Percentiles rank a stretch among this genome's conserved stretches.
phyloP scores from a whole-genome alignment of 2,329 filamentous ascomycete species.

The Emmonsiellopsis sp. region DNA sequence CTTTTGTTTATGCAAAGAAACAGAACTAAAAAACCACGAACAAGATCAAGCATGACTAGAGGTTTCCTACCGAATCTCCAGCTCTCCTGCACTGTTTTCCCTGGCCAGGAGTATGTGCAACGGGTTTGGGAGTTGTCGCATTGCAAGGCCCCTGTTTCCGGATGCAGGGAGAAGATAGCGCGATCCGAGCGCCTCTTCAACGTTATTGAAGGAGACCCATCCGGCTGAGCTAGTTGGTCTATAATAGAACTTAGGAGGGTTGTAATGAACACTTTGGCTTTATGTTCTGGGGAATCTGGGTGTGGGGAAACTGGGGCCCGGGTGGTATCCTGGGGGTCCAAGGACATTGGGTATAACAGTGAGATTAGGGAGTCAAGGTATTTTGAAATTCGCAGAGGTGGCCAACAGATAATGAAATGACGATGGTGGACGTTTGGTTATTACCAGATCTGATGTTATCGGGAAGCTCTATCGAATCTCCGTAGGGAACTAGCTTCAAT shows the following conservation, averaged over 20 bases:
- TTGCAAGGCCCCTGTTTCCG: conserved; percentile 21
- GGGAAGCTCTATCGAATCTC: too few species aligned
- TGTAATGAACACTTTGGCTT: conserved; percentile 23
- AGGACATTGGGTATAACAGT: not conserved
- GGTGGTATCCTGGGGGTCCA: not conserved
- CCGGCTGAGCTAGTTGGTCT: conserved; percentile 16
- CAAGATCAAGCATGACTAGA: not conserved
- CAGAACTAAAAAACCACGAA: not conserved
- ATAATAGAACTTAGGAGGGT: conserved; percentile 17
- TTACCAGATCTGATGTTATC: too few species aligned
- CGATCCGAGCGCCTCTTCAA: conserved; percentile 18
- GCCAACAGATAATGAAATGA: too few species aligned
- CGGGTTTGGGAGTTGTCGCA: conserved; percentile 7
- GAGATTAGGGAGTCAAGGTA: too few species aligned
- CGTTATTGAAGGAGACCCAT: conserved; percentile 18
- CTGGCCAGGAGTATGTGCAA: conserved; percentile 45
- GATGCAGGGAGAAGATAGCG: conserved; percentile 19
- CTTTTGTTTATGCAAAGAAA: not conserved
- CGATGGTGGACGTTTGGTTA: too few species aligned
- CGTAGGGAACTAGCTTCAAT: too few species aligned
- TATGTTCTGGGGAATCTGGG: conserved; percentile 5
- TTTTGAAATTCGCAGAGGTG: too few species aligned
- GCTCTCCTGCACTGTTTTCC: conserved; percentile 45
- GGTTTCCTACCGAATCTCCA: conserved; percentile 44
- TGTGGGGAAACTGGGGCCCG: not conserved